phyloP scores from a whole-genome alignment of 2,329 filamentous ascomycete genomes.

The Metarhizium humberi region DNA sequence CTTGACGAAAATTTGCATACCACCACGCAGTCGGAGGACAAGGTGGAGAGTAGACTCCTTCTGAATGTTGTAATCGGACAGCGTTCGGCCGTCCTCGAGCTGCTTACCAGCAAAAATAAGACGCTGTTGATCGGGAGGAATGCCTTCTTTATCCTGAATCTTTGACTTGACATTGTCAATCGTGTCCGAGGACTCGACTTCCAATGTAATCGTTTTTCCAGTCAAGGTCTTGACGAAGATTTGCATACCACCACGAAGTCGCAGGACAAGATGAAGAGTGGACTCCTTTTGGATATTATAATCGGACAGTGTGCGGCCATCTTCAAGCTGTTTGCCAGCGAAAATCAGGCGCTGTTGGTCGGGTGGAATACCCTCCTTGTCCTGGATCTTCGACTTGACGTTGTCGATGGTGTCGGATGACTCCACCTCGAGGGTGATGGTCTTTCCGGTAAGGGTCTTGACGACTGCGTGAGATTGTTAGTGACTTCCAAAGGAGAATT shows the following conservation, averaged over 20 bases:
- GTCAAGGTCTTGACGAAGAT: constrained; percentile 83
- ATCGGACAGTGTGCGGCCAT: constrained; percentile 80
- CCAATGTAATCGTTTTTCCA: constrained; percentile 89
- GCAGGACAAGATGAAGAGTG: constrained; percentile 76
- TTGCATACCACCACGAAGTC: constrained; percentile 84
- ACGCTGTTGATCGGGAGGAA: constrained; percentile 89
- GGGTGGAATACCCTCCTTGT: constrained; percentile 93
- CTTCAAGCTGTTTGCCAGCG: constrained; percentile 90
- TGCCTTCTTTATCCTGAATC: constrained; percentile 90
- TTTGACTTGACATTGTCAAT: constrained; percentile 94
- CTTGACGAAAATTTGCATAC: constrained; percentile 72
- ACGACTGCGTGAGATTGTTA: constrained; percentile 39
- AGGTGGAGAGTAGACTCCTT: constrained; percentile 78
- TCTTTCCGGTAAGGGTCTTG: constrained; percentile 87
- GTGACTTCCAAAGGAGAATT: not conserved
- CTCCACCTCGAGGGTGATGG: constrained; percentile 85
- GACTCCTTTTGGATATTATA: constrained; percentile 97
- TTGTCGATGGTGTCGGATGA: constrained; percentile 91
- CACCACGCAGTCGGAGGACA: constrained; percentile 72
- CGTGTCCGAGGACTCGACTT: constrained; percentile 81
- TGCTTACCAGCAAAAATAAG: constrained; percentile 93
- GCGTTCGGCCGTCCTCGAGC: constrained; percentile 81
- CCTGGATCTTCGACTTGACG: constrained; percentile 94
- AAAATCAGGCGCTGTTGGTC: constrained; percentile 95
- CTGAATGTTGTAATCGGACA: constrained; percentile 95